Percentiles rank a stretch among this genome's conserved stretches.
These are phyloP conservation scores for Lepidium sativum DNA, from an alignment of 345 rosid species.

Conservation along the genomic window DNA sequence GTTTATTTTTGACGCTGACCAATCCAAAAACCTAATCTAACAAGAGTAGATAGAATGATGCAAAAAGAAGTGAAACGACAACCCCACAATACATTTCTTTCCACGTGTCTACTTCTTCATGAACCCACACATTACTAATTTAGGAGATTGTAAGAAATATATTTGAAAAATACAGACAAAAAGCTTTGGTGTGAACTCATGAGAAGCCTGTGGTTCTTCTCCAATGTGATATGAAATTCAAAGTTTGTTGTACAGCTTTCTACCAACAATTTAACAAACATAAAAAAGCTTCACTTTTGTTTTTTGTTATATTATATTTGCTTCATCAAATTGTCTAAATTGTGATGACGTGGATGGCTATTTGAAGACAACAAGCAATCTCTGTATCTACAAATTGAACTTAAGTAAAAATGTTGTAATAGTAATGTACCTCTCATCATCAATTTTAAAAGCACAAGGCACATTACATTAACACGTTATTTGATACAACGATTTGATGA, in stretches of 20 bases:
- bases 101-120: slow-evolving; percentile 12
- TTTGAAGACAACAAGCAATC: slow-evolving; percentile 18
- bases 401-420: neutral
- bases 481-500: neutral
- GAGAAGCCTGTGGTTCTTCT: slow-evolving; percentile 19
- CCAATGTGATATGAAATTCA: slow-evolving; percentile 14
- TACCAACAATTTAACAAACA: slow-evolving; percentile 28
- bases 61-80: slow-evolving; percentile 9
- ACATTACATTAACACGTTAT: slow-evolving; percentile 24
- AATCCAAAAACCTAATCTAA: slow-evolving; percentile 14
- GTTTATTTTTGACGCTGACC: neutral
- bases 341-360: slow-evolving; percentile 15
- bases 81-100: neutral
- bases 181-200: slow-evolving; percentile 23
- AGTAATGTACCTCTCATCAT: neutral
- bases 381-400: neutral
- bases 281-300: neutral
- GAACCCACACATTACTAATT: neutral
- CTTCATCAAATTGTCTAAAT: neutral
- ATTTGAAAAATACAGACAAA: neutral
- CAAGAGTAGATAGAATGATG: slow-evolving; percentile 21
- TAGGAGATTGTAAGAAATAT: neutral
- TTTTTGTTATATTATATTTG: neutral
- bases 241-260: slow-evolving; percentile 29
- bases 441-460: slow-evolving; percentile 9